Base-by-base conservation (phyloP, 257 asterid species). In the Primulina huaijiensis region DNA sequence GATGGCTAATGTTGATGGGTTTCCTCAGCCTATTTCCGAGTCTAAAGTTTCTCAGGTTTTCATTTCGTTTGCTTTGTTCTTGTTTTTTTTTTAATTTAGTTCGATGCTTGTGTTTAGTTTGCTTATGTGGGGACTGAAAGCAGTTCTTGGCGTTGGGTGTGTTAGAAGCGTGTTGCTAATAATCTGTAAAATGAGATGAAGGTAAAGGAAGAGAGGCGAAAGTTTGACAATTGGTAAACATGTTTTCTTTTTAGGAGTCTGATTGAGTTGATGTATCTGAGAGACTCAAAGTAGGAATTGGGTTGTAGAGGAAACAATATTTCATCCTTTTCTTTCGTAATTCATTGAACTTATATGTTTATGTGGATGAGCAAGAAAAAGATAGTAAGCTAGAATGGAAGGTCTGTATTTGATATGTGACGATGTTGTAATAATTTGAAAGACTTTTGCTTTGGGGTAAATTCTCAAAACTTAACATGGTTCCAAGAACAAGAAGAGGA, bases 41-140 rank as follows among this genome's bases (percentile, higher is more conserved):
- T 82, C 82, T 81, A 71, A 16, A 53, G 79, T 86, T 81, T 86
- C 88, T 72, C 97, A 92, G 98, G 98, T 92, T 73, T 52, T 12
- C 62, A 40, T 23, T 20, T 66, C 71, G 5, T 23, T 17, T 5
- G 20, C 14, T 25, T 2, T 27, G 30, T 35, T 37, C 6, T 53
- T 21, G 30, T 46, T 30, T 29, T 25, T 46, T 30, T 29, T 25
- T 16, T 12, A 0, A 20, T 34, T 29, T 7, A 33, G 35, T 37
- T 62, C 60, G 16, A 12, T 68, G 16, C 35, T 30, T 40, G 0
- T 35, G 0, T 3, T 23, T 8, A 10, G 11, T 7, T 38, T 23
- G 12, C 8, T n/a, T 23, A n/a, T 20, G 37, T 2, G 31, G 33
- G 53, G 30, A 19, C 27, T 69, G 67, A 33, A 11, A 19, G 60